Evolutionary conservation across 1,284 basidiomycete genomes (phyloP).

Genomic region (Phellopilus nigrolimitatus): DNA sequence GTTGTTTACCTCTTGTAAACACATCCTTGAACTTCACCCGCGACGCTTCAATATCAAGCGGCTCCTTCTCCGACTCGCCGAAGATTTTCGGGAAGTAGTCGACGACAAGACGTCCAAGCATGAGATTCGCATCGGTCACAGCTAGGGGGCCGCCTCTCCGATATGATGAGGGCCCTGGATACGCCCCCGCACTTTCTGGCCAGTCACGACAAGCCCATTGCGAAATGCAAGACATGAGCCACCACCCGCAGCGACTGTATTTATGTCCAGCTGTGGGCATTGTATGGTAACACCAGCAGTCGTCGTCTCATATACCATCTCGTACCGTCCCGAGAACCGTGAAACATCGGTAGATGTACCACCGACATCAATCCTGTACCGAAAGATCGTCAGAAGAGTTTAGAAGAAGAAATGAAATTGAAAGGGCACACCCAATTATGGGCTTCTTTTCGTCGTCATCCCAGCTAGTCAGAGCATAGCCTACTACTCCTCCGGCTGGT

Average conservation of each 20-base stretch:
- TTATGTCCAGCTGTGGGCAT: slow-evolving; percentile 84
- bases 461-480: slow-evolving; percentile 82
- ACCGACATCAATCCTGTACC: slow-evolving; percentile 65
- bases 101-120: slow-evolving; percentile 79
- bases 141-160: slow-evolving; percentile 82
- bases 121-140: slow-evolving; percentile 83
- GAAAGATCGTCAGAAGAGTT: slow-evolving; percentile 2
- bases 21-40: slow-evolving; percentile 60
- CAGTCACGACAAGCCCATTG: slow-evolving; percentile 80
- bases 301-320: slow-evolving; percentile 87
- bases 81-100: slow-evolving; percentile 87
- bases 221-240: slow-evolving; percentile 79
- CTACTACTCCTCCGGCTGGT: slow-evolving; percentile 86
- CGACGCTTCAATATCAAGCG: slow-evolving; percentile 71
- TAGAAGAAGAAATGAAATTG: not conserved
- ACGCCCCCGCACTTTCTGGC: slow-evolving; percentile 79
- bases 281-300: slow-evolving; percentile 89
- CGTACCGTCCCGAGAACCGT: slow-evolving; percentile 80
- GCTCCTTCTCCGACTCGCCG: slow-evolving; percentile 79
- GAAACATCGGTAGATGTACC: slow-evolving; percentile 92
- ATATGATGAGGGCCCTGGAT: slow-evolving; percentile 83
- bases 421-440: slow-evolving; percentile 60
- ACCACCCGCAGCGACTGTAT: slow-evolving; percentile 85
- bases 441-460: slow-evolving; percentile 61
- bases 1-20: slow-evolving; percentile 61